A percentile compares a stretch with the other conserved stretches of the same genome.
phyloP scores from a whole-genome alignment of 2,329 filamentous ascomycete genomes.

The Cercospora sp. region DNA sequence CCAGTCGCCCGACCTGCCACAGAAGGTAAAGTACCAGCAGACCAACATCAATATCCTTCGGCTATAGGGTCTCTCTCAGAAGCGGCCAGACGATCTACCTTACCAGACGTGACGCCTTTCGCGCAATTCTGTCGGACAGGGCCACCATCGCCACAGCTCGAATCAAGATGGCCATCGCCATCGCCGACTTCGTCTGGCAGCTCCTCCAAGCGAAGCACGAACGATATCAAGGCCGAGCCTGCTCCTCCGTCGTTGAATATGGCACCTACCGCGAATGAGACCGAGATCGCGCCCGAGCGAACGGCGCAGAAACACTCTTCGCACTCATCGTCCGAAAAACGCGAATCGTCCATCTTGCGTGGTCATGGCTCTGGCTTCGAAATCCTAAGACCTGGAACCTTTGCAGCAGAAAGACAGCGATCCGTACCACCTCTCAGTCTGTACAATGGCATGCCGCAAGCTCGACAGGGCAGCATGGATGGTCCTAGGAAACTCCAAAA shows the following conservation, averaged over 20 bases:
- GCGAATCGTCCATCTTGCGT: conserved; percentile 33
- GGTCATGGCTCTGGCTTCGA: conserved; percentile 41
- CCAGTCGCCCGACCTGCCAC: not conserved
- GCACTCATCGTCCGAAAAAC: conserved; percentile 32
- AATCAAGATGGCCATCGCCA: conserved; percentile 4
- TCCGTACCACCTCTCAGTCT: conserved; percentile 35
- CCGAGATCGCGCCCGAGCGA: not conserved
- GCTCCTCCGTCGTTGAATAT: not conserved
- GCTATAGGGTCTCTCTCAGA: conserved; percentile 33
- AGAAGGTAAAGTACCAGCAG: too few relatives aligned
- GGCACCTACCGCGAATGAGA: not conserved
- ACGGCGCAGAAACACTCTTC: not conserved
- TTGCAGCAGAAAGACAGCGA: conserved; percentile 28
- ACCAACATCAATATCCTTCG: not conserved
- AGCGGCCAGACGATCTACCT: conserved; percentile 32
- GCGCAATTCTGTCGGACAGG: conserved; percentile 37
- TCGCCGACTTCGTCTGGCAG: conserved; percentile 8
- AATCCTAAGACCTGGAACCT: conserved; percentile 39
- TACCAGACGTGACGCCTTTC: conserved; percentile 39
- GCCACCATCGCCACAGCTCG: conserved; percentile 27
- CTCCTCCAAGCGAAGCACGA: conserved; percentile 4
- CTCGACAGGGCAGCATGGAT: conserved; percentile 29
- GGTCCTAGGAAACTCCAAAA: conserved; percentile 37
- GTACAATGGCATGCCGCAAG: conserved; percentile 23
- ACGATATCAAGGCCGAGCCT: not conserved